phyloP scores from a whole-genome alignment of 768 basidiomycete genomes.

The Phanerochaete carnosa region DNA sequence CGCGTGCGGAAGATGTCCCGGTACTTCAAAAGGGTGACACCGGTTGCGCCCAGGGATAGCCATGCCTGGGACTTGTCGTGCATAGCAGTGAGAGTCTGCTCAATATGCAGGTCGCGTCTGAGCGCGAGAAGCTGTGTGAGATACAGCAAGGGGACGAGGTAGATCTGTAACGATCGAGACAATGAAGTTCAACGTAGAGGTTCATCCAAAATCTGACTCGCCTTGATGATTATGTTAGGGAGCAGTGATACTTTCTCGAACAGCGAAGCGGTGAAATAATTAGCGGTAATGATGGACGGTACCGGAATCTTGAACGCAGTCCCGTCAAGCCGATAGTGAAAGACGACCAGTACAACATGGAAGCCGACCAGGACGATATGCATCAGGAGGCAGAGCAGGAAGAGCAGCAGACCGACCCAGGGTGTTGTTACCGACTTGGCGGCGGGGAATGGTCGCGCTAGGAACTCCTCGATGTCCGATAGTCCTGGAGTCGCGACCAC shows the following conservation, averaged over 20 bases:
- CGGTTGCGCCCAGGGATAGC: constrained; percentile 7
- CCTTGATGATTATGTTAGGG: constrained; percentile 4
- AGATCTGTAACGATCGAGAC: background rate
- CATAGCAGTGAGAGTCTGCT: constrained; percentile 5
- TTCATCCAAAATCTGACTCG: background rate
- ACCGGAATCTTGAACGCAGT: background rate
- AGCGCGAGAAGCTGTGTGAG: constrained; percentile 9
- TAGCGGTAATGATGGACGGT: background rate
- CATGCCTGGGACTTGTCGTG: constrained; percentile 12
- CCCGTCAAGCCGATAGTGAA: constrained; percentile 1
- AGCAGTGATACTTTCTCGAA: background rate
- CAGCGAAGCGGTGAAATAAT: background rate
- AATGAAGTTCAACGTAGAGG: background rate
- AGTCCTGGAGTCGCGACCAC: no score
- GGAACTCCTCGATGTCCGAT: no score
- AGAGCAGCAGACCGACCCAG: background rate
- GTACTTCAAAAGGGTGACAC: background rate
- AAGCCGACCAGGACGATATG: constrained; percentile 2
- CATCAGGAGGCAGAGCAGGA: constrained; percentile 4
- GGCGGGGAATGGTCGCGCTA: background rate
- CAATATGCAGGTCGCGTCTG: background rate
- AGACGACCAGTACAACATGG: constrained; percentile 5
- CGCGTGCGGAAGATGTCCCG: background rate
- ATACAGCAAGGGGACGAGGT: constrained; percentile 5
- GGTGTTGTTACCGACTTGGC: background rate